Base-by-base conservation (phyloP, 139 green algal species). In the Volvox africanus region DNA sequence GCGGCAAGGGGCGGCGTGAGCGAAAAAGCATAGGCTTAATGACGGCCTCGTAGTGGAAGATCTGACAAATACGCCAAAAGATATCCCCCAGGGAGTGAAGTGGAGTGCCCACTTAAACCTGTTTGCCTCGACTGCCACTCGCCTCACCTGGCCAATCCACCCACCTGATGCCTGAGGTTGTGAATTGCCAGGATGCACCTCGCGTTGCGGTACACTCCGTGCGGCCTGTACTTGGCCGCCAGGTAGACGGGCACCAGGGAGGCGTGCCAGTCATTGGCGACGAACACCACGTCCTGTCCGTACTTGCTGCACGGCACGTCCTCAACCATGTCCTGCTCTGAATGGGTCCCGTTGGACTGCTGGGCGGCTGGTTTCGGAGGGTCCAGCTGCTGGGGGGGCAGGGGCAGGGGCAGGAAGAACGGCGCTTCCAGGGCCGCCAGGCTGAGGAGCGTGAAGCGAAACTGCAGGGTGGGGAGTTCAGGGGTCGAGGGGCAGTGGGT, bases 121-220 rank as follows among this genome's bases (percentile, higher is more conserved):
- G 3, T 75, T 68, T 0, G 76, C 71, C 1, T 2, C 71, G 16
- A 22, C 35, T 2, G 37, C n/a, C 26, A 3, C 17, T 61, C 33
- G 17, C 36, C 37, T 14, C 14, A n/a, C 71, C 26, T 30, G 16
- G 28, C 71, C 71, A 37, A 33, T 75, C n/a, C n/a, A 81, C 76
- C 0, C 80, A 97, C 96, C 96, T 98, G 97, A 90, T 97, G 95
- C 19, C 93, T 80, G 36, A 99, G 94, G 91, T 99, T 99, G 94
- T 99, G 97, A 71, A 99, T 98, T 30, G 96, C 96, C 76, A 98
- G 89, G 61, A 99, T 88, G 36, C 81, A 94, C 86, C 96, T 95
- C 0, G 97, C 94, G 33, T 93, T 92, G 22, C 67, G 88, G 92
- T 98, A 99, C 26, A 98, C 96, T 0, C 95, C 96, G 68, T 97